Percentiles rank a stretch among this genome's conserved stretches.
These are phyloP conservation scores for Casuarina equisetifolia DNA, from an alignment of 306 rosid species.

Conservation along the genomic window DNA sequence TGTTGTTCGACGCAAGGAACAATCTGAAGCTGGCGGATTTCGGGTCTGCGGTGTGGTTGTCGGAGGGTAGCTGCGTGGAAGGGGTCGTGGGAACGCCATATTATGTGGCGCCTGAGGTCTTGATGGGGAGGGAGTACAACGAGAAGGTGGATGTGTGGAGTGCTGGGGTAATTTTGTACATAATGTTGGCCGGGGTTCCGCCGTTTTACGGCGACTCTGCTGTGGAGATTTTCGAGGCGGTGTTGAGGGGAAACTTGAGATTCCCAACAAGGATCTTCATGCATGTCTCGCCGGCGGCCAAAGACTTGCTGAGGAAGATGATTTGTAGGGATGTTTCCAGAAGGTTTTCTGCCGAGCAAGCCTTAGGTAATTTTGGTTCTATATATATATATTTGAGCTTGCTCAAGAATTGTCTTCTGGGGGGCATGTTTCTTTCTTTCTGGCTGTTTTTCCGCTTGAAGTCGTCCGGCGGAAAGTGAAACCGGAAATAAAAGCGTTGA, in stretches of 20 bases:
- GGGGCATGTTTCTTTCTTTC: no score
- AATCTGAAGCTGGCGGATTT: slow-evolving; percentile 69
- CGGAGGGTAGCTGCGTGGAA: slow-evolving; percentile 40
- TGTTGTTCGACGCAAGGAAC: slow-evolving; percentile 51
- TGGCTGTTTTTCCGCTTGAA: no score
- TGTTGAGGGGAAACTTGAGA: slow-evolving; percentile 67
- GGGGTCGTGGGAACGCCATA: slow-evolving; percentile 84
- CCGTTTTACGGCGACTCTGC: slow-evolving; percentile 75
- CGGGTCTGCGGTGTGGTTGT: slow-evolving; percentile 78
- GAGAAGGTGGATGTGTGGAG: slow-evolving; percentile 81
- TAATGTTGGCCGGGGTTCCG: slow-evolving; percentile 70
- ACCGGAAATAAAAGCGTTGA: no score
- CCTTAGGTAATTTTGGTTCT: slow-evolving; percentile 48
- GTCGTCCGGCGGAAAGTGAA: no score
- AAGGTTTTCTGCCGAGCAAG: slow-evolving; percentile 67
- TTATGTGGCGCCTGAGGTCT: slow-evolving; percentile 77
- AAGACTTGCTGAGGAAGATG: slow-evolving; percentile 82
- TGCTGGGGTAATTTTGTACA: slow-evolving; percentile 61
- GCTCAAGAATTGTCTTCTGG: no score
- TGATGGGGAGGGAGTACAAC: slow-evolving; percentile 53
- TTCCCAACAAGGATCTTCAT: slow-evolving; percentile 63
- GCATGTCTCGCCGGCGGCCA: slow-evolving; percentile 59
- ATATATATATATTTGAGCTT: not conserved
- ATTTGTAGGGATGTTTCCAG: slow-evolving; percentile 59
- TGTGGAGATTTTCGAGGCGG: slow-evolving; percentile 55